A percentile compares a stretch with the other conserved stretches of the same genome.
Conservation (phyloP, 1,284 basidiomycete species). For the Leccinum angustisporum region DNA sequence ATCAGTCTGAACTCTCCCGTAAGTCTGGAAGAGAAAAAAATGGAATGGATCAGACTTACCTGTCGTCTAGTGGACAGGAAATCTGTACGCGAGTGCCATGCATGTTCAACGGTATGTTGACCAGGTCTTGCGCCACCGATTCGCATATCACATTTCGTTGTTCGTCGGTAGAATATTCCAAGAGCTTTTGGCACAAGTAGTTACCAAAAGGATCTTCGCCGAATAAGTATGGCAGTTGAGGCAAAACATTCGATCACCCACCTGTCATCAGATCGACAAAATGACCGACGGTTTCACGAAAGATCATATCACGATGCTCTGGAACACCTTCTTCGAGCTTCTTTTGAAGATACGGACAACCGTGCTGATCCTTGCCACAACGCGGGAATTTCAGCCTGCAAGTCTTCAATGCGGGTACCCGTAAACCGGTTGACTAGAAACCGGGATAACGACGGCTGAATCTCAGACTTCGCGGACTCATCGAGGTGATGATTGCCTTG, state of each 20-base stretch:
- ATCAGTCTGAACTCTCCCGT: constrained; percentile 64
- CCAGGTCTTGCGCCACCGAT: constrained; percentile 94
- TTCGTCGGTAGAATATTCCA: constrained; percentile 98
- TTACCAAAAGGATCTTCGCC: constrained; percentile 95
- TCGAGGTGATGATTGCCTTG: constrained; percentile 50
- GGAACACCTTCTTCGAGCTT: constrained; percentile 95
- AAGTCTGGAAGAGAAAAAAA: constrained; percentile 40
- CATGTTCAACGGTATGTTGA: constrained; percentile 99
- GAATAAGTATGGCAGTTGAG: constrained; percentile 6
- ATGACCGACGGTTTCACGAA: constrained; percentile 96
- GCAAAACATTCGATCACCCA: constrained; percentile 35
- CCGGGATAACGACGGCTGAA: constrained; percentile 52
- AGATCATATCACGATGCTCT: constrained; percentile 96
- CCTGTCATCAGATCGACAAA: constrained; percentile 99
- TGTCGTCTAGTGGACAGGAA: constrained; percentile 95
- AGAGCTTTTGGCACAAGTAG: constrained; percentile 97
- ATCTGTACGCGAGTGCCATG: constrained; percentile 98
- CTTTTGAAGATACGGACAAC: constrained; percentile 98
- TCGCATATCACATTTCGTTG: constrained; percentile 98
- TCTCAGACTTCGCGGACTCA: constrained; percentile 52
- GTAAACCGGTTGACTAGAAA: constrained; percentile 87
- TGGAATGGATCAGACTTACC: constrained; percentile 51
- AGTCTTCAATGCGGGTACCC: constrained; percentile 92
- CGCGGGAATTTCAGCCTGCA: constrained; percentile 90
- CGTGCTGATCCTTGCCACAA: constrained; percentile 99